Evolutionary conservation across 1,139 yeast species (phyloP).

Genomic region (Sugiyamaella xylanicola): DNA sequence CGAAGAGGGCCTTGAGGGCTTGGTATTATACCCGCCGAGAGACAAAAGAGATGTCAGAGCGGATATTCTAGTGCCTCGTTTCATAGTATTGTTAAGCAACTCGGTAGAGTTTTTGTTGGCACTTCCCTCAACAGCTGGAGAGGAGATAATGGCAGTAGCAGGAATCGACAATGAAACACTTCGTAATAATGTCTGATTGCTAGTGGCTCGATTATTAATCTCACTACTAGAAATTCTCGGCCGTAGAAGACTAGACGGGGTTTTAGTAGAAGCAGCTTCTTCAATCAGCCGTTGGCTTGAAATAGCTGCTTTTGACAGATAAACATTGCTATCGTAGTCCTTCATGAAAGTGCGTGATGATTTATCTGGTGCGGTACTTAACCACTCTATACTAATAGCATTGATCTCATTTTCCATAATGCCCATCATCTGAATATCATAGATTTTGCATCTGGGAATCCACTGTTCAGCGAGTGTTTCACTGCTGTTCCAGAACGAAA

Average conservation of each 20-base stretch:
- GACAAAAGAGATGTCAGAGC: constrained; percentile 33
- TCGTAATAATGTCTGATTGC: constrained; percentile 15
- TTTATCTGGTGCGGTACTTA: constrained; percentile 28
- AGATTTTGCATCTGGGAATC: constrained; percentile 91
- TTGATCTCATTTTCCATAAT: constrained; percentile 86
- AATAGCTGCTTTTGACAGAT: constrained; percentile 32
- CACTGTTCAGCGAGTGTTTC: constrained; percentile 60
- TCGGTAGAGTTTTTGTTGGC: constrained; percentile 22
- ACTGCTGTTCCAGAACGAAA: constrained; percentile 71
- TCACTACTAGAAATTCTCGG: constrained; percentile 27
- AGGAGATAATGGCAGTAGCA: constrained; percentile 33
- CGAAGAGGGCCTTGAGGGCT: constrained; percentile 10
- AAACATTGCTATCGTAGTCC: constrained; percentile 55
- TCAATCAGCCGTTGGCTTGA: constrained; percentile 32
- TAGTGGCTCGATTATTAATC: constrained; percentile 9
- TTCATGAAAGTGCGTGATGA: constrained; percentile 58
- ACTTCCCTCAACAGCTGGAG: constrained; percentile 19
- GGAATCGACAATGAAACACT: constrained; percentile 29
- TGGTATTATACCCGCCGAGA: constrained; percentile 12
- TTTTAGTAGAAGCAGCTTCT: constrained; percentile 28
- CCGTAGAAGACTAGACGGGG: constrained; percentile 29
- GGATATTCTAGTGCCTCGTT: constrained; percentile 26
- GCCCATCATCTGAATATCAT: constrained; percentile 98
- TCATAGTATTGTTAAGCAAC: constrained; percentile 30
- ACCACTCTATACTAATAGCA: constrained; percentile 57